Base-by-base conservation (phyloP, 2,329 filamentous ascomycete genomes). In the Fusarium protoensiforme region DNA sequence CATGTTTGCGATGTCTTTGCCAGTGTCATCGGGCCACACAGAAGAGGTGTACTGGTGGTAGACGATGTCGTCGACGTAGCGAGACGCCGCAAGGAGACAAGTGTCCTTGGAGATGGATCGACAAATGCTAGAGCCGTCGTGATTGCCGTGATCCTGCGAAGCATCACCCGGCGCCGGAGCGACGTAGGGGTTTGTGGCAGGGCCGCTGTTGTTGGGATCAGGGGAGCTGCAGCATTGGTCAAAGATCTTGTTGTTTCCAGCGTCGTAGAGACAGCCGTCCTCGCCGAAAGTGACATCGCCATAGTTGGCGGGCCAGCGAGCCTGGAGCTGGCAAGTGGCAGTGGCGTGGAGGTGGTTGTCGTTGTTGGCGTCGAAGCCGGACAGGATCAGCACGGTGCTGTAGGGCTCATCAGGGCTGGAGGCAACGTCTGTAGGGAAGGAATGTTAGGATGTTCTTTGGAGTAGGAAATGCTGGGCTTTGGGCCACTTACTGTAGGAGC, bases 221-320 rank as follows among this genome's bases (percentile, higher is more conserved):
- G 65, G 65, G 14, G 59, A 20, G 43, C 65, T 64, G 53, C 65
- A 67, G 53, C 64, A 67, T n/a, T 70, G 68, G 20, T 68, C 48
- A 13, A 60, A 64, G 39, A 70, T 70, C 41, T 61, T 67, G 41
- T 67, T 68, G 56, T 39, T 67, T 1, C 38, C 13, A 7, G 68
- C 41, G 6, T 71, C 65, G 33, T 68, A 71, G 2, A 71, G 68
- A 9, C 61, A 71, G 5, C 65, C 65, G 14, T 71, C 68, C 5
- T 57, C 57, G 10, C 61, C 61, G 10, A 60, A 65, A n/a, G 39
- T 62, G 5, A 71, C 38, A 29, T 68, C 68, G 27, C 68, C 65
- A 31, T 65, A 71, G 61, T 71, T 65, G 16, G 65, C 46, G 7
- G 68, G 61, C 61, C 61, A 68, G 43, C 61, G 65, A 24, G 65